Evolutionary conservation across 768 basidiomycete genomes (phyloP).

Genomic region (Hebeloma cylindrosporum): DNA sequence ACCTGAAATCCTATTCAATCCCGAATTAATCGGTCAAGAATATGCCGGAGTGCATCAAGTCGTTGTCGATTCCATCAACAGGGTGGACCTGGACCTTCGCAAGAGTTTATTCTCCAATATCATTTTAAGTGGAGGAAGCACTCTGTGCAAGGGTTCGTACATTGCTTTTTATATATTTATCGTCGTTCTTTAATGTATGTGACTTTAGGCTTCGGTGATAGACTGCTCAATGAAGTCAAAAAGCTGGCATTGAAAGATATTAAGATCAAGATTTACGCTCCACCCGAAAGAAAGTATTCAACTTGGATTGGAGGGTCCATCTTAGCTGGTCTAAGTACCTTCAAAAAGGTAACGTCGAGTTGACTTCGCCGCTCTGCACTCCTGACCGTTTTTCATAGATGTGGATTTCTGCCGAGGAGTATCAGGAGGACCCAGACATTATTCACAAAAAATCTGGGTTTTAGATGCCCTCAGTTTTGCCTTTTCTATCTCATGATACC

Average conservation of each 20-base stretch:
- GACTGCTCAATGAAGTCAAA: constrained; percentile 94
- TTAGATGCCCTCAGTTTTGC: constrained; percentile 29
- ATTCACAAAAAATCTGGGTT: constrained; percentile 96
- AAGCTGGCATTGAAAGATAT: constrained; percentile 93
- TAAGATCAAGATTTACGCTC: constrained; percentile 99
- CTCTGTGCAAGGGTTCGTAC: constrained; percentile 81
- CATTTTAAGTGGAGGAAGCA: constrained; percentile 94
- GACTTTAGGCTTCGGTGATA: constrained; percentile 83
- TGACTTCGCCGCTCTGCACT: too few species aligned
- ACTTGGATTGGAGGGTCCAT: constrained; percentile 98
- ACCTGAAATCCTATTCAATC: constrained; percentile 97
- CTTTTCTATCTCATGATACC: constrained; percentile 24
- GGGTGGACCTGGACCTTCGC: constrained; percentile 93
- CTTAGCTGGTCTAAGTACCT: constrained; percentile 91
- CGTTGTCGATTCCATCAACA: constrained; percentile 95
- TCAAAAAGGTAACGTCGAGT: constrained; percentile 99
- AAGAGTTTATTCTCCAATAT: constrained; percentile 96
- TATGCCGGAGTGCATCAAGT: constrained; percentile 98
- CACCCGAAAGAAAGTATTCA: constrained; percentile 98
- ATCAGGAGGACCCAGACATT: constrained; percentile 98
- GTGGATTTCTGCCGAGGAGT: constrained; percentile 99
- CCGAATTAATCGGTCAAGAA: constrained; percentile 94
- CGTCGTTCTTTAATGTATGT: constrained; percentile 5
- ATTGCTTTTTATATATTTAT: constrained; percentile 4
- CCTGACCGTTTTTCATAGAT: constrained; percentile 53